Evolutionary conservation across 2,329 filamentous ascomycete species (phyloP), one percentile per base, ranked within the genome.

Genomic region (Allantophomopsis lycopodina): DNA sequence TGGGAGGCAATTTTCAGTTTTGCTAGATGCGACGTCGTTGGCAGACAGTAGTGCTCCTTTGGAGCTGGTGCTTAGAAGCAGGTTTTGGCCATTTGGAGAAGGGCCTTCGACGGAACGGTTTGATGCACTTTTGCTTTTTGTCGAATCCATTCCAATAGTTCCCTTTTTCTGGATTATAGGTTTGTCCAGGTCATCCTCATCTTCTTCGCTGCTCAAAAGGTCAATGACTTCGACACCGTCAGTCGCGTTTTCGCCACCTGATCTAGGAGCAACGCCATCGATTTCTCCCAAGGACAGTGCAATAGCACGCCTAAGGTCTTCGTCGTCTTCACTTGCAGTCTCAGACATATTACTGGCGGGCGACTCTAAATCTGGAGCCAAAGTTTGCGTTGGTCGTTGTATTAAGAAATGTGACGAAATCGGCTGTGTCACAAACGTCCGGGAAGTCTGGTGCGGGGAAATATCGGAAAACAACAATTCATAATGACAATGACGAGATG

Each of bases 221-320:
- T 57, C 52, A 16, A 47, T 44, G 33, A 36, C 32, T 40, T 49
- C 40, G 7, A 44, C 49, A 40, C 51, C 34, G 17, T 12, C 31
- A 21, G n/a, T n/a, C 5, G 8, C 13, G 16, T 36, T 31, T 34
- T 13, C 41, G 36, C 28, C 23, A 13, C 20, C 20, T 39, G 7
- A 20, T n/a, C 14, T 14, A 10, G 12, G 4, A 34, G 32, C 7
- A 34, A 12, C 7, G 18, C 4, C 14, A 16, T 46, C 40, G n/a
- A 13, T 36, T 32, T 60, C 52, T 33, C 59, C 56, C 13, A 78
- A 60, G 7, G 74, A 78, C 20, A 78, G 56, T 13, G 68, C 73
- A 42, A 82, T 76, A 21, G 77, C 76, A 43, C 63, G 64, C 20
- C 65, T 65, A n/a, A 79, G 56, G 21, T 75, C 72, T 43, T 74